phyloP scores from a whole-genome alignment of 768 basidiomycete genomes.

The Kwoniella bestiolae region DNA sequence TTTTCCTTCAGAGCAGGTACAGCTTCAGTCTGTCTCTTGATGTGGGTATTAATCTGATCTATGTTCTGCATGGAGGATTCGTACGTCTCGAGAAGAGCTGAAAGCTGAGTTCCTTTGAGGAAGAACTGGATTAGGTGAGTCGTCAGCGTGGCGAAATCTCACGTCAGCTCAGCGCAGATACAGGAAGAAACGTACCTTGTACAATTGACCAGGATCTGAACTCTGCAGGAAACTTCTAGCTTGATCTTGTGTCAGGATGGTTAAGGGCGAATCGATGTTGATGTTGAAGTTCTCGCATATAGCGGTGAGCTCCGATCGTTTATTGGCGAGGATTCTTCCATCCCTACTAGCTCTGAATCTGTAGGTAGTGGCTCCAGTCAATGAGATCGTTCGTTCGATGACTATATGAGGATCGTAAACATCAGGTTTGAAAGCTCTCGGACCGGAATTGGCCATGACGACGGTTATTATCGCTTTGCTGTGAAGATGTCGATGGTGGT shows the following conservation, averaged over 20 bases:
- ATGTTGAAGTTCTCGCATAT: conserved; percentile 97
- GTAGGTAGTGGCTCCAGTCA: conserved; percentile 76
- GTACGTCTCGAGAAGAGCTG: conserved; percentile 86
- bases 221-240: conserved; percentile 83
- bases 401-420: conserved; percentile 85
- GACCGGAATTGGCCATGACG: conserved; percentile 83
- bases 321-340: conserved; percentile 70
- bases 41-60: conserved; percentile 62
- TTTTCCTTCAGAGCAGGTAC: conserved; percentile 74
- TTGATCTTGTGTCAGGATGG: conserved; percentile 69
- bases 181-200: conserved; percentile 66
- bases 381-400: conserved; percentile 78
- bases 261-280: conserved; percentile 75
- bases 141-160: neutral
- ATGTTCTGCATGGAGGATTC: conserved; percentile 75
- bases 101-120: conserved; percentile 87
- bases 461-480: conserved; percentile 78
- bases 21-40: conserved; percentile 58
- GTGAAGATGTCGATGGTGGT: too few species aligned
- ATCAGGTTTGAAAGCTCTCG: conserved; percentile 81
- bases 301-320: conserved; percentile 79
- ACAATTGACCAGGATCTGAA: conserved; percentile 80
- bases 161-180: neutral
- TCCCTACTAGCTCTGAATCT: conserved; percentile 73
- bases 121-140: conserved; percentile 70